Base-by-base conservation (phyloP, 257 asterid species). In the Penstemon barbatus region DNA sequence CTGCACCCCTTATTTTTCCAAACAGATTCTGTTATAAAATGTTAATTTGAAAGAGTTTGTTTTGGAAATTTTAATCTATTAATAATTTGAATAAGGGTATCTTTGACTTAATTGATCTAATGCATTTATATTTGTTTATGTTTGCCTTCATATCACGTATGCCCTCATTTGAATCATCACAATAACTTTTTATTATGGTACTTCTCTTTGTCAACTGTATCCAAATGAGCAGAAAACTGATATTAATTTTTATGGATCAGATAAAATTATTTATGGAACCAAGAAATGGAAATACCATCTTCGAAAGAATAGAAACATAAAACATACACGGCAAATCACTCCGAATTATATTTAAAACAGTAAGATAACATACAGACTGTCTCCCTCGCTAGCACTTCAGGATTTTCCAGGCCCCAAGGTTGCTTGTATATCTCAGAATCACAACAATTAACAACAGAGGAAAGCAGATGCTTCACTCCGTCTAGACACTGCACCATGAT, bases 351-450 rank as follows among this genome's bases (percentile, higher is more conserved):
- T 70, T 54, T n/a, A 4, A 37, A 46, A 56, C 9, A 33, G 65
- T 63, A 66, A 70, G 43, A 65, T 61, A 72, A 75, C 88, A 42
- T 72, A 83, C 87, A 83, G 63, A 83, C 85, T 19, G 87, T 80
- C 75, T 82, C 92, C 80, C 91, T 82, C 8, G 92, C 89, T 57
- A 85, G 82, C 69, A 80, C 82, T 84, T 83, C 92, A 68, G 92
- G 92, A 85, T 87, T 74, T 46, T 80, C 80, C 75, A 85, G 64
- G 74, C 88, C 89, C 69, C 81, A 77, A 13, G 89, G 88, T 83
- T 75, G 87, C 80, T 83, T 83, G 85, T 78, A 75, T 69, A 74
- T 76, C 68, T 85, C 89, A 64, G 95, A 71, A 57, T 83, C 85
- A 46, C 87, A 85, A 71, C 92, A 88, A 76, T 62, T 88, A 62